Evolutionary conservation across 257 asterid species (phyloP).

Genomic region (Capsicum rhomboideum): DNA sequence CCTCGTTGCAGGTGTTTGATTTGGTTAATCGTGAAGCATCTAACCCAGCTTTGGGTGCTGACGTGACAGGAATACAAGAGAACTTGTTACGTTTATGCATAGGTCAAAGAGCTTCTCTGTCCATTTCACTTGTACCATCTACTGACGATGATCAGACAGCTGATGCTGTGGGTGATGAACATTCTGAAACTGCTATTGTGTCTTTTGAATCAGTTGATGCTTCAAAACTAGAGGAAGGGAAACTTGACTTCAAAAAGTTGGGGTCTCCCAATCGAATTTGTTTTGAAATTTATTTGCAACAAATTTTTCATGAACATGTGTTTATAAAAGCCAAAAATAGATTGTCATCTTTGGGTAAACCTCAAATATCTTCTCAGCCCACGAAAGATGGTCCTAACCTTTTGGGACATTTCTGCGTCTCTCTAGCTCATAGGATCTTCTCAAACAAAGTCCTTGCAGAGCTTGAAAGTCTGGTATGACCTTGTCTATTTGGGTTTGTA

Average conservation of each 20-base stretch:
- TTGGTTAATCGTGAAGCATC: slow-evolving; percentile 93
- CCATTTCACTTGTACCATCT: slow-evolving; percentile 64
- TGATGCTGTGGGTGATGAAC: slow-evolving; percentile 17
- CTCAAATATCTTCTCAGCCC: slow-evolving; percentile 48
- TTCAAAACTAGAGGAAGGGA: slow-evolving; percentile 33
- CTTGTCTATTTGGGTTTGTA: neutral
- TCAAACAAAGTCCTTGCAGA: slow-evolving; percentile 66
- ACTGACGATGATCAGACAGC: slow-evolving; percentile 36
- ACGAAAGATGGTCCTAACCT: slow-evolving; percentile 54
- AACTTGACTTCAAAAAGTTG: slow-evolving; percentile 24
- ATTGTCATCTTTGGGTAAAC: slow-evolving; percentile 33
- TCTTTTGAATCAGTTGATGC: slow-evolving; percentile 30
- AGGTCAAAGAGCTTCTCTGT: slow-evolving; percentile 73
- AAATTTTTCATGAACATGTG: slow-evolving; percentile 81
- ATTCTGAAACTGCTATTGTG: slow-evolving; percentile 25
- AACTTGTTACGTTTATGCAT: slow-evolving; percentile 62
- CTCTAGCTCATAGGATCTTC: slow-evolving; percentile 94
- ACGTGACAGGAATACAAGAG: slow-evolving; percentile 83
- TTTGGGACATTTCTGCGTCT: slow-evolving; percentile 82
- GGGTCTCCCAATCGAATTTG: slow-evolving; percentile 61
- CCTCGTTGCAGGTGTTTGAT: slow-evolving; percentile 65
- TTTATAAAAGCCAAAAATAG: slow-evolving; percentile 69
- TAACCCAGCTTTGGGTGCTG: slow-evolving; percentile 48
- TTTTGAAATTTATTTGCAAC: slow-evolving; percentile 76
- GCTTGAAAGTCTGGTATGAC: slow-evolving; percentile 81